Evolutionary conservation across 768 basidiomycete genomes (phyloP).

Genomic region (Agrocybe praecox): DNA sequence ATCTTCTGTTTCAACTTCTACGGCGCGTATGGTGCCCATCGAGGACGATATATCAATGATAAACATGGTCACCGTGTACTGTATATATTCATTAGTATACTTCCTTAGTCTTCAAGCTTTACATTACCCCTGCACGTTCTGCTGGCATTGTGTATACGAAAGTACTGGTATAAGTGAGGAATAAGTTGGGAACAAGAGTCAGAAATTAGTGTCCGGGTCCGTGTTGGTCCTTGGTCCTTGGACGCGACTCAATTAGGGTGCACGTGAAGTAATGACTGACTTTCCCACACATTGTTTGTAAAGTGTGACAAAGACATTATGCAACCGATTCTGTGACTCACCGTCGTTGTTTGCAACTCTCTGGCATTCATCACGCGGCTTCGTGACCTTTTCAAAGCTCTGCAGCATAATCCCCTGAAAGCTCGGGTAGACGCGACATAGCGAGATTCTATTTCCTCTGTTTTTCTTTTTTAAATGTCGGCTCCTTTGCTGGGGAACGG

Average conservation of each 20-base stretch:
- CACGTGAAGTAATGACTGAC: slow-evolving; percentile 30
- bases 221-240: neutral
- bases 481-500: slow-evolving; percentile 43
- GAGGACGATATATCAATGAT: slow-evolving; percentile 86
- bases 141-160: slow-evolving; percentile 52
- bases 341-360: slow-evolving; percentile 24
- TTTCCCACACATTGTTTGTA: neutral
- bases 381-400: slow-evolving; percentile 28
- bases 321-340: slow-evolving; percentile 2
- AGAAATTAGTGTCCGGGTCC: neutral
- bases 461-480: slow-evolving; percentile 30
- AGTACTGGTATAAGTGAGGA: neutral
- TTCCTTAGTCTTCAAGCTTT: neutral
- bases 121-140: slow-evolving; percentile 77
- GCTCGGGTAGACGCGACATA: slow-evolving; percentile 13
- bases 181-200: slow-evolving; percentile 8
- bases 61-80: slow-evolving; percentile 91
- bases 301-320: slow-evolving; percentile 12
- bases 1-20: slow-evolving; percentile 57
- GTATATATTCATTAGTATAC: slow-evolving; percentile 13
- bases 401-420: neutral
- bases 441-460: neutral
- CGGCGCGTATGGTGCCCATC: slow-evolving; percentile 68
- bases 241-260: slow-evolving; percentile 36
- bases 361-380: slow-evolving; percentile 34